These are phyloP conservation scores for Prunus campanulata DNA, from an alignment of 306 rosid species.

Conservation along the genomic window DNA sequence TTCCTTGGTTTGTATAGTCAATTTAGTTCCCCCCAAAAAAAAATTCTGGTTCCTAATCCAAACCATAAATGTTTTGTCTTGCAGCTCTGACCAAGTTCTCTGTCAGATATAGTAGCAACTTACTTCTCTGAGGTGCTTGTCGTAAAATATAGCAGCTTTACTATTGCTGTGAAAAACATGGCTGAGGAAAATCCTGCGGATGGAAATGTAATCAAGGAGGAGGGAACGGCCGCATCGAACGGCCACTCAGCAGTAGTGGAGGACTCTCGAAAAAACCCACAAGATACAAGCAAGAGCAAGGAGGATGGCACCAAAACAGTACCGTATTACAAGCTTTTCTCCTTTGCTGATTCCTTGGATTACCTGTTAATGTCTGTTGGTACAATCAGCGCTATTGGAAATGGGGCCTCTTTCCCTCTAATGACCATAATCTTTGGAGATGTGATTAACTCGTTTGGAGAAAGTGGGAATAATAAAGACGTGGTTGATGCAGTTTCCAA, in stretches of 20 bases:
- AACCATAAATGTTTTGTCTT: background rate
- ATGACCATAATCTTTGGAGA: constrained; percentile 63
- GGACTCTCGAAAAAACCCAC: constrained; percentile 23
- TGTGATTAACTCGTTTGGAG: constrained; percentile 66
- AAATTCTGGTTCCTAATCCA: too few relatives aligned
- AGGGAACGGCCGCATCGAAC: constrained; percentile 27
- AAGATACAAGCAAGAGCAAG: constrained; percentile 34
- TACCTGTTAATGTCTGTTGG: constrained; percentile 60
- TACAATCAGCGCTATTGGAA: constrained; percentile 54
- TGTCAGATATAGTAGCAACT: background rate
- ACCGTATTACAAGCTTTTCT: constrained; percentile 76
- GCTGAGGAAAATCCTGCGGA: constrained; percentile 28
- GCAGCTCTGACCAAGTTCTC: background rate
- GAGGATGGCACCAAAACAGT: constrained; percentile 39
- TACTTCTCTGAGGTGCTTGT: background rate
- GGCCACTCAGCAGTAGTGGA: background rate
- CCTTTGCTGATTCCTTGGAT: constrained; percentile 74
- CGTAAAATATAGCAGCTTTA: background rate
- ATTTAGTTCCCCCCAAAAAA: too few relatives aligned
- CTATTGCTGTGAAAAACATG: constrained; percentile 25
- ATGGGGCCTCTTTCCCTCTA: constrained; percentile 54
- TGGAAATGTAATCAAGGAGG: constrained; percentile 23
- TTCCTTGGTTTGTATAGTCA: background rate
- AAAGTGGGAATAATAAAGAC: constrained; percentile 13
- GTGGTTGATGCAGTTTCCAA: constrained; percentile 59